Base-by-base conservation (phyloP, 371 early-diverging fungal genomes). In the Mortierella polycephala region DNA sequence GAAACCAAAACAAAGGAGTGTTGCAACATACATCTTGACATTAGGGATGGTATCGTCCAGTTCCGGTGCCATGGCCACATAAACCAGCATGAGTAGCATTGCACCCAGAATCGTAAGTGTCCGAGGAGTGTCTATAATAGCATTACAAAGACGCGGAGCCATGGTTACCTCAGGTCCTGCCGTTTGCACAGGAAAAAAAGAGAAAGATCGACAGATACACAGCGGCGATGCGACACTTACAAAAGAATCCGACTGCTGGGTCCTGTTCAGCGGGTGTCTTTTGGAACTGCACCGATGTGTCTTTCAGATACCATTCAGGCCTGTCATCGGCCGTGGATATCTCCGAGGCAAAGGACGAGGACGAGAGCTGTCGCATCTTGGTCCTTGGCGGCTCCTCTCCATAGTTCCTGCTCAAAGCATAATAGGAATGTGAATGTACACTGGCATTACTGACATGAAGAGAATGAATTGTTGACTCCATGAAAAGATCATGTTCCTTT, bases 61-160 rank as follows among this genome's bases (percentile, higher is more conserved):
- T 39, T 82, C 81, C 8, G 76, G 72, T 21, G 62, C 64, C 62
- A 82, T 54, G 44, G 83, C 81, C 66, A 82, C 72, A 57, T 82
- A 82, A 10, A 82, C 70, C 12, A 82, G 59, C 20, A 62, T 55
- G 7, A 75, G 42, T 16, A 82, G 54, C 73, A 81, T 81, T 11
- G 51, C 66, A 8, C 63, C 18, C 44, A 82, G 53, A 21, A 82
- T 71, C 10, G 76, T 72, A 16, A 82, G 39, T 8, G 81, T 81
- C 39, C 70, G 52, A 12, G 81, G 67, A 39, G 69, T 70, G 49
- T 81, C 81, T 81, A 60, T 12, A 49, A 62, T 11, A 16, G 11
- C 16, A 45, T 7, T 7, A 51, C 10, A 51, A 20, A 20, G 12
- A 20, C 46, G 21, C 53, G 40, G 11, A 60, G 18, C 30, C 30